These are phyloP conservation scores for Entomophthora muscae DNA, from an alignment of 371 early-diverging fungal genomes.

Conservation along the genomic window DNA sequence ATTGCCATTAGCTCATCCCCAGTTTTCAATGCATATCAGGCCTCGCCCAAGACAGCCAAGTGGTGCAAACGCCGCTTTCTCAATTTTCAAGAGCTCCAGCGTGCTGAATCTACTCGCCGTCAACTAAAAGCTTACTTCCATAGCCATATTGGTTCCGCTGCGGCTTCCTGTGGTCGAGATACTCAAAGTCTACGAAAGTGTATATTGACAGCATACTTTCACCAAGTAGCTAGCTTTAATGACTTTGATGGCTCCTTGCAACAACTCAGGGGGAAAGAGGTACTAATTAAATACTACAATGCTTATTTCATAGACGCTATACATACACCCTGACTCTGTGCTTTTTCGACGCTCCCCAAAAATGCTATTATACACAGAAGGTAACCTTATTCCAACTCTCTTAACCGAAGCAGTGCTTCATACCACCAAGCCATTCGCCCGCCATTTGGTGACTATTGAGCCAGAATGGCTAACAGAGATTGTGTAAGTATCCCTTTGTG, in stretches of 20 bases:
- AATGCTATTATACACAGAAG: conserved; percentile 67
- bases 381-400: conserved; percentile 13
- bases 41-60: conserved; percentile 33
- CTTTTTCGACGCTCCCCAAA: conserved; percentile 51
- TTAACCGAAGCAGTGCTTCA: conserved; percentile 29
- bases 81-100: conserved; percentile 47
- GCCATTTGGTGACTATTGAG: conserved; percentile 50
- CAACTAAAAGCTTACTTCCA: conserved; percentile 47
- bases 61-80: conserved; percentile 61
- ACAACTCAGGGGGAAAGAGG: conserved; percentile 34
- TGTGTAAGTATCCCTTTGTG: conserved; percentile 18
- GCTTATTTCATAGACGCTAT: conserved; percentile 12
- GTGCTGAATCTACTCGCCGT: conserved; percentile 45
- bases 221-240: conserved; percentile 48
- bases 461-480: conserved; percentile 49
- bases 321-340: conserved; percentile 58
- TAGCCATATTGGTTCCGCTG: conserved; percentile 24
- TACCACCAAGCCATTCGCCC: conserved; percentile 52
- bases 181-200: conserved; percentile 39
- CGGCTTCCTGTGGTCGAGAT: conserved; percentile 17
- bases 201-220: conserved; percentile 53
- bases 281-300: conserved; percentile 10
- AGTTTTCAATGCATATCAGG: conserved; percentile 60
- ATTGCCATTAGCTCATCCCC: not conserved
- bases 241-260: conserved; percentile 43